Evolutionary conservation across 2,329 filamentous ascomycete genomes (phyloP).

Genomic region (Penicillium sp.): DNA sequence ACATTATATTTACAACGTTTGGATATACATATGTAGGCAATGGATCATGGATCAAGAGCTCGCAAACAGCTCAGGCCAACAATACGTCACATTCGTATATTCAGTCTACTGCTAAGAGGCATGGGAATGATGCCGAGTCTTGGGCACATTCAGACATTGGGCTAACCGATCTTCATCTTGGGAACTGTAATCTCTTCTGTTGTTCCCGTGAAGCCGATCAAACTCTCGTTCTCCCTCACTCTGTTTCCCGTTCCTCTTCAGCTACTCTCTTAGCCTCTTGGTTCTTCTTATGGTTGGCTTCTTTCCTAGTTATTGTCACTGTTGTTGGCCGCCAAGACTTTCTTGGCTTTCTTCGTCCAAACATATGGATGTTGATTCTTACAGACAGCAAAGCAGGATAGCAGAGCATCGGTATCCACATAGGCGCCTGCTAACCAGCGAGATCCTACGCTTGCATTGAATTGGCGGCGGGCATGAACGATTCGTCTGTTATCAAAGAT

Average conservation of each 20-base stretch:
- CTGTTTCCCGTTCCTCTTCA: neutral
- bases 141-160: neutral
- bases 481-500: slow-evolving; percentile 88
- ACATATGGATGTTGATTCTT: slow-evolving; percentile 15
- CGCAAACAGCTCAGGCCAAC: too few species aligned
- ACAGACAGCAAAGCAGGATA: slow-evolving; percentile 47
- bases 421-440: slow-evolving; percentile 87
- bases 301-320: neutral
- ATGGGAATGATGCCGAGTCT: neutral
- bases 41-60: neutral
- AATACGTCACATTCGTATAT: neutral
- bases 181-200: too few species aligned
- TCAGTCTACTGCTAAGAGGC: neutral
- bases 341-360: slow-evolving; percentile 7
- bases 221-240: neutral
- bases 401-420: slow-evolving; percentile 65
- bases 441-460: slow-evolving; percentile 63
- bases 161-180: neutral
- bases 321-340: neutral
- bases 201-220: neutral
- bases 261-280: neutral
- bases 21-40: neutral
- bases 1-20: neutral
- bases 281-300: neutral
- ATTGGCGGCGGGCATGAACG: slow-evolving; percentile 77